Base-by-base conservation (phyloP, 1,284 basidiomycete species). In the Chiua sp. region DNA sequence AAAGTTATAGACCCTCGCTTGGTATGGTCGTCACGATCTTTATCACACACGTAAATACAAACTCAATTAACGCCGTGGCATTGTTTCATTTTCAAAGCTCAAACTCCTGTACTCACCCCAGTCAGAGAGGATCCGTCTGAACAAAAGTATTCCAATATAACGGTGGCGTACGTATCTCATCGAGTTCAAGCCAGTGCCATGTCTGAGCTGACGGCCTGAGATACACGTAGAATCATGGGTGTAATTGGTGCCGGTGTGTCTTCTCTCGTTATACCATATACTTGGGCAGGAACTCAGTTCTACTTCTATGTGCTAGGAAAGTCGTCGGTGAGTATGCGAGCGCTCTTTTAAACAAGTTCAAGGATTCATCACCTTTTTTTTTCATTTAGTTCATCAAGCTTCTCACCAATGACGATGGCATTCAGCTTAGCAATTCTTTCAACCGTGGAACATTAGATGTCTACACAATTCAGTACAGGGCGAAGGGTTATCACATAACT, bases 241-340 rank as follows among this genome's bases (percentile, higher is more conserved):
- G 52, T 33, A n/a, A 61, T 56, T 4, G 59, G 59, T 18, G 59
- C 59, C 26, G 59, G 59, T 55, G 44, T 22, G 55, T 58, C 46
- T 23, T 3, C 16, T n/a, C 26, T 18, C 7, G 26, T n/a, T 13
- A 3, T 16, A 12, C 15, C 15, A 18, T 37, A 16, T 7, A n/a
- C 35, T n/a, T 18, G 10, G n/a, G 7, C 4, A 8, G 2, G 7
- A 23, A 12, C 11, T 28, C 8, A 15, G 8, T 12, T 2, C 18
- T 26, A 3, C 32, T 12, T 26, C 28, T 44, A 30, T 26, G n/a
- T 23, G 13, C 7, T 49, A 61, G 59, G 59, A 42, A 59, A 61
- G 22, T 61, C 59, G 7, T 44, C 59, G 16, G 59, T 61, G 37
- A 55, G 56, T 37, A 18, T 28, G n/a, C 7, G 39, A 20, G 20